Evolutionary conservation across 768 basidiomycete species (phyloP).

Genomic region (Boletus eberwhitei): DNA sequence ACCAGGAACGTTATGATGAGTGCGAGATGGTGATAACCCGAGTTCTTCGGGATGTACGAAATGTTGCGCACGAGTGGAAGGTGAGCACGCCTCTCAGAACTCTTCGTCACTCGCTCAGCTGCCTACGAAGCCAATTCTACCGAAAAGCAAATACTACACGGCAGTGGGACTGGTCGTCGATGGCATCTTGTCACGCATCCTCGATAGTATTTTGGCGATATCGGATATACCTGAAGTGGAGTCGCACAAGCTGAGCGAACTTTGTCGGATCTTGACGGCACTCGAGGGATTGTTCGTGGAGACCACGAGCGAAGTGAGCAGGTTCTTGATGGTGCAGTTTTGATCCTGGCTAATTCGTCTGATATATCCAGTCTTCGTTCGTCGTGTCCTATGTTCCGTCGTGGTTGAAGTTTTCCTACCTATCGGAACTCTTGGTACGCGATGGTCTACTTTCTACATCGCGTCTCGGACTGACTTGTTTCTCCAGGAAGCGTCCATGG

Average conservation of each 20-base stretch:
- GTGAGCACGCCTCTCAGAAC: slow-evolving; percentile 38
- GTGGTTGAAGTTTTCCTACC: slow-evolving; percentile 94
- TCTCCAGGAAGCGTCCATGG: slow-evolving; percentile 82
- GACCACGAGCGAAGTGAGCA: slow-evolving; percentile 53
- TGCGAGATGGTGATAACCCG: slow-evolving; percentile 68
- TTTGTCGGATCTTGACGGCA: slow-evolving; percentile 74
- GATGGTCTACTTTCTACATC: background rate
- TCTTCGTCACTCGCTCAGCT: background rate
- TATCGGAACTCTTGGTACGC: slow-evolving; percentile 86
- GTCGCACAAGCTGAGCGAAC: slow-evolving; percentile 76
- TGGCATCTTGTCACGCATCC: slow-evolving; percentile 59
- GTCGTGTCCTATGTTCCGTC: slow-evolving; percentile 84
- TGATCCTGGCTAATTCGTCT: background rate
- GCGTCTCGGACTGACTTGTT: background rate
- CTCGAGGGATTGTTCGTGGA: slow-evolving; percentile 80
- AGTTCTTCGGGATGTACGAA: slow-evolving; percentile 61
- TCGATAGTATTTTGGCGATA: slow-evolving; percentile 70
- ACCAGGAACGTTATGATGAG: slow-evolving; percentile 73
- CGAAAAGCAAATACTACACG: slow-evolving; percentile 68
- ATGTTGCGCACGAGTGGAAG: slow-evolving; percentile 66
- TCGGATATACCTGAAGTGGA: slow-evolving; percentile 87
- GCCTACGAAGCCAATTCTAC: slow-evolving; percentile 53
- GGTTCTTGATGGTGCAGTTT: background rate
- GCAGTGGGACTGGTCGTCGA: slow-evolving; percentile 72
- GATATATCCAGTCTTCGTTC: slow-evolving; percentile 54